Base-by-base conservation (phyloP, 805 yeast species). In the Soucietia sequanensis region DNA sequence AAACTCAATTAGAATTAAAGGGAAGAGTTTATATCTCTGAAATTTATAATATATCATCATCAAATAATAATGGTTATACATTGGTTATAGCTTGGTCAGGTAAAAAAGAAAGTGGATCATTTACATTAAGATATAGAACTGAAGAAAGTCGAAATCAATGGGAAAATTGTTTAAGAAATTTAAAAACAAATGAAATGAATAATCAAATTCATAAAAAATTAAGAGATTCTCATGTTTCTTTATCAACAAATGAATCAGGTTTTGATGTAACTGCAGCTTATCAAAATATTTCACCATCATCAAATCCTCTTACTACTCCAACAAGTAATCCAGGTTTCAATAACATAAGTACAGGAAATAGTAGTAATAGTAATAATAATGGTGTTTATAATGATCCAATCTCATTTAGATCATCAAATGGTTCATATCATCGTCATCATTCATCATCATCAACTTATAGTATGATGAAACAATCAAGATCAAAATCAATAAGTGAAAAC, bases 111-210 rank as follows among this genome's bases (percentile, higher is more conserved):
- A 80, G 85, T 19, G 96, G 96, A 10, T 79, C 86, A 13, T 89
- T 93, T 48, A 77, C 88, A 12, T 72, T 93, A 54, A 75, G 86
- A 37, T 88, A 88, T 60, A 75, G 83, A 41, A 83, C 83, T 33
- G 97, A 90, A 50, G 98, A 93, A 56, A 70, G 72, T 12, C 71
- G 95, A 44, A 75, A 73, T 38, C 91, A 83, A 56, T 93, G 98
- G 98, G 87, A 78, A 39, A 56, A 66, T 2, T 76, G 88, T 42
- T 68, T 84, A 42, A 73, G 80, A 39, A 61, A 56, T 30, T 58
- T 79, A 34, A 72, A 66, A 40, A 52, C 70, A 6, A 54, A 48
- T 40, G 72, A 66, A 43, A 63, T 67, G 68, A 63, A 60, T 37
- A 50, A 39, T 33, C 70, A 60, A 40, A 48, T 64, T 21, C 68